Conservation (phyloP, 2,329 filamentous ascomycete species). For the Drechslera avenae region DNA sequence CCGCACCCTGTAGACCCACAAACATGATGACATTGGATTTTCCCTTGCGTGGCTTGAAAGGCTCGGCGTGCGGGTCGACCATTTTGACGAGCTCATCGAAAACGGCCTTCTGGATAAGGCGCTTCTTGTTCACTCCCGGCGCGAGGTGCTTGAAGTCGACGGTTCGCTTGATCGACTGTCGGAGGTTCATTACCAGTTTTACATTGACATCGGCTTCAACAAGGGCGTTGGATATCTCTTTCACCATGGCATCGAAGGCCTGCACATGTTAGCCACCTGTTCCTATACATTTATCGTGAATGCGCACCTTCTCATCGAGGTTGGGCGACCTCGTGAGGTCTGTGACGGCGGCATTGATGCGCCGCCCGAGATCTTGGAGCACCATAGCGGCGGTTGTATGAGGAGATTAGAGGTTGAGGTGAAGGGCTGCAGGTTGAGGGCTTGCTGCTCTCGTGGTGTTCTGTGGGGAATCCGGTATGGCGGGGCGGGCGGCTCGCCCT, state of each 20-base stretch:
- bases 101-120: conserved; percentile 94
- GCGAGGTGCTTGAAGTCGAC: conserved; percentile 97
- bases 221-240: conserved; percentile 94
- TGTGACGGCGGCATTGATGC: conserved; percentile 94
- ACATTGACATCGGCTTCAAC: conserved; percentile 98
- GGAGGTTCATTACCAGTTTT: conserved; percentile 84
- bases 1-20: conserved; percentile 94
- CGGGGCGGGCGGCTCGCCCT: conserved; percentile 38
- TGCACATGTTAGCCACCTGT: conserved; percentile 53
- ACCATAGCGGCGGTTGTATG: conserved; percentile 69
- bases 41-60: conserved; percentile 96
- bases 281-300: conserved; percentile 7
- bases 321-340: conserved; percentile 92
- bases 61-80: conserved; percentile 92
- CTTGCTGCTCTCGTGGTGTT: conserved; percentile 24
- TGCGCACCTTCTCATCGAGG: conserved; percentile 85
- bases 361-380: conserved; percentile 97
- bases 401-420: conserved; percentile 4
- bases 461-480: conserved; percentile 22
- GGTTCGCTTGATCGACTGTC: conserved; percentile 85
- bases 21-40: conserved; percentile 99
- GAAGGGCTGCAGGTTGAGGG: conserved; percentile 10
- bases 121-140: conserved; percentile 95
- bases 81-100: conserved; percentile 96
- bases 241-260: conserved; percentile 98